Evolutionary conservation across 345 rosid genomes (phyloP).

Genomic region (Dovyalis caffra): DNA sequence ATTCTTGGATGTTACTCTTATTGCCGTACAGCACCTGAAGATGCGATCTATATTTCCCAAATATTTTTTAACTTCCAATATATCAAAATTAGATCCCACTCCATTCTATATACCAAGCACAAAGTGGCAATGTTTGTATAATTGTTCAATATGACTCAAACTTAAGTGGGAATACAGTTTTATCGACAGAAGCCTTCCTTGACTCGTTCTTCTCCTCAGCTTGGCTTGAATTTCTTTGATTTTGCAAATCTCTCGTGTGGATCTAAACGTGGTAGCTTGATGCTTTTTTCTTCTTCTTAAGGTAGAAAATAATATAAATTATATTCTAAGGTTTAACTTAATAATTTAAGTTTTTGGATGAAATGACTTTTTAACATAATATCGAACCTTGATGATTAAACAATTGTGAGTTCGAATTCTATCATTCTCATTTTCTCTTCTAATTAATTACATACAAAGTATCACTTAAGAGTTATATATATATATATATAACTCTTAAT

Average conservation of each 20-base stretch:
- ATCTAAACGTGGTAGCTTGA: too few relatives aligned
- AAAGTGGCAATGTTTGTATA: not conserved
- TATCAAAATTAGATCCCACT: constrained; percentile 3
- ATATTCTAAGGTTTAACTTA: too few relatives aligned
- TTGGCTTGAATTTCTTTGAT: not conserved
- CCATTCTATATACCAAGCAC: not conserved
- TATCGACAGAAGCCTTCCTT: not conserved
- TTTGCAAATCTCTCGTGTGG: not conserved
- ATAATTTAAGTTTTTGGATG: too few relatives aligned
- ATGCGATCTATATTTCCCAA: constrained; percentile 2
- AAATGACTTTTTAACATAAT: too few relatives aligned
- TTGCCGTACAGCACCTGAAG: constrained; percentile 8
- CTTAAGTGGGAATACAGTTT: constrained; percentile 4
- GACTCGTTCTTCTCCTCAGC: not conserved
- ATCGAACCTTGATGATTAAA: too few relatives aligned
- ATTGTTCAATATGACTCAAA: not conserved
- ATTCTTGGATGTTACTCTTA: not conserved
- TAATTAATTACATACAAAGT: too few relatives aligned
- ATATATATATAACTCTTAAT: too few relatives aligned
- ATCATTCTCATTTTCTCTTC: too few relatives aligned
- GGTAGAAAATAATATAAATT: too few relatives aligned
- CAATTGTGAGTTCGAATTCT: too few relatives aligned
- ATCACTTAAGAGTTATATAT: too few relatives aligned
- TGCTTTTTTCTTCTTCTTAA: not conserved
- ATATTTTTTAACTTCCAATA: not conserved